These are phyloP conservation scores for Hymenoscyphus occultus DNA, from an alignment of 2,329 filamentous ascomycete genomes.

Conservation along the genomic window DNA sequence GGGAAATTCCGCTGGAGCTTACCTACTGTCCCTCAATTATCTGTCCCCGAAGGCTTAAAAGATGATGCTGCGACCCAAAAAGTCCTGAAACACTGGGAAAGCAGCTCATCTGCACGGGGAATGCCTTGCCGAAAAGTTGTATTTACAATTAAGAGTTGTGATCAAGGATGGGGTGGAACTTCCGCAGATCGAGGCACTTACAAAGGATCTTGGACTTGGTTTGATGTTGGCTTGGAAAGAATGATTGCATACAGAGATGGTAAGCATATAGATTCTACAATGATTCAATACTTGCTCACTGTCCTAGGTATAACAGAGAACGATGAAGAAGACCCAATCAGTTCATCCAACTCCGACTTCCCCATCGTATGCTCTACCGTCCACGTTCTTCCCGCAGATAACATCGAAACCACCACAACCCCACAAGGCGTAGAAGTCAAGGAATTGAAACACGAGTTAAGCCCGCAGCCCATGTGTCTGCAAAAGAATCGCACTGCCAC, in stretches of 20 bases:
- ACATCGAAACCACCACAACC: conserved; percentile 13
- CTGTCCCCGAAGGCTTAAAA: not conserved
- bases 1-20: conserved; percentile 10
- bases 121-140: conserved; percentile 58
- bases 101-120: conserved; percentile 18
- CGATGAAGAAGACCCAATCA: not conserved
- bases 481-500: conserved; percentile 49
- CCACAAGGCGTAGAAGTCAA: conserved; percentile 9
- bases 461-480: conserved; percentile 30
- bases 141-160: conserved; percentile 54
- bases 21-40: conserved; percentile 10
- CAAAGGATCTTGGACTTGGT: conserved; percentile 56
- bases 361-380: conserved; percentile 7
- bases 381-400: conserved; percentile 1
- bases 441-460: not conserved
- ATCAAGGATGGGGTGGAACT: conserved; percentile 55
- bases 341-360: conserved; percentile 4
- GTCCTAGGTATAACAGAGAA: not conserved
- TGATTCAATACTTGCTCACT: not conserved
- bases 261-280: conserved; percentile 7
- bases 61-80: conserved; percentile 19
- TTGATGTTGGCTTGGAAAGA: conserved; percentile 58
- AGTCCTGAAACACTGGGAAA: conserved; percentile 23
- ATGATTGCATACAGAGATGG: conserved; percentile 42
- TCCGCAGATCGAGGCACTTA: conserved; percentile 41